phyloP scores from a whole-genome alignment of 148 eudicot genomes.

The Silene conica region DNA sequence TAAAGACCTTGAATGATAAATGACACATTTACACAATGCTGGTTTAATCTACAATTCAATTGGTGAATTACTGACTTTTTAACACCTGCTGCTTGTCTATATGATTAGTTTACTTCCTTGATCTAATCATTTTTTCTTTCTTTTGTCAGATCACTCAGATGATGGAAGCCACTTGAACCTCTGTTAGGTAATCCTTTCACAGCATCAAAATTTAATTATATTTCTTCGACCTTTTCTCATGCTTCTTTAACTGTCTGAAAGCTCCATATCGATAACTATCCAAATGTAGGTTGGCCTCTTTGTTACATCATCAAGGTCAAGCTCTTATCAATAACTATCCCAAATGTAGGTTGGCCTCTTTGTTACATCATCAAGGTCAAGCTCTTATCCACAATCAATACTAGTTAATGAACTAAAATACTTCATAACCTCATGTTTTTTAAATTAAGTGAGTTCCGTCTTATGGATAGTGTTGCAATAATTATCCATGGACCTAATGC shows the following conservation, averaged over 20 bases:
- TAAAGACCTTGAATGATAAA: not conserved
- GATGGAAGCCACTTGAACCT: slow-evolving; percentile 9
- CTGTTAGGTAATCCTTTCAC: not conserved
- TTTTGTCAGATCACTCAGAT: not conserved
- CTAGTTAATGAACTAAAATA: slow-evolving; percentile 7
- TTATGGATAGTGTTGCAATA: slow-evolving; percentile 19
- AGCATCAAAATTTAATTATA: not conserved
- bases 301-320: slow-evolving; percentile 11
- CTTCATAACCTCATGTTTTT: slow-evolving; percentile 2
- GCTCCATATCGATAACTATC: slow-evolving; percentile 1
- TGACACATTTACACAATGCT: not conserved
- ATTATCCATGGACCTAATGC: slow-evolving; percentile 18
- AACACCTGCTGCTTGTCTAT: not conserved
- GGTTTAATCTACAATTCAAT: not conserved
- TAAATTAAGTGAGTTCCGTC: not conserved
- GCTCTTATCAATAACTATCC: too few relatives aligned
- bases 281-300: slow-evolving; percentile 4
- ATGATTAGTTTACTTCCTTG: not conserved
- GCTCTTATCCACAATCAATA: slow-evolving; percentile 16
- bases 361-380: slow-evolving; percentile 11
- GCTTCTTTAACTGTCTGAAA: not conserved
- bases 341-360: not conserved
- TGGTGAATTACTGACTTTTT: not conserved
- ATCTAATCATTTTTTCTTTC: not conserved
- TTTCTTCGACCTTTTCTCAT: not conserved